phyloP scores from a whole-genome alignment of 805 yeast genomes.

The Spathaspora gorwiae region DNA sequence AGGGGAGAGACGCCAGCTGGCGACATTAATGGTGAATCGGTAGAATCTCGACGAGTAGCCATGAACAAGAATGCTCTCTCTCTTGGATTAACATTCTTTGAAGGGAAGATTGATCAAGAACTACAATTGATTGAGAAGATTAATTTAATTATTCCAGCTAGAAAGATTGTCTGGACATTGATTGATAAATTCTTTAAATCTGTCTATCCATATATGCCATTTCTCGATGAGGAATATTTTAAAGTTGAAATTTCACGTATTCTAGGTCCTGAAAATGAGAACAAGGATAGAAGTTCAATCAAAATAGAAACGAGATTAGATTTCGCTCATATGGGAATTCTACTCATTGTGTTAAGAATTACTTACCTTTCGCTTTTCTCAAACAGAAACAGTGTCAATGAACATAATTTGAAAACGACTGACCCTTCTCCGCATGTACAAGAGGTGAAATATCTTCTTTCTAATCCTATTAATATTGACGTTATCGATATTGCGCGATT shows the following conservation, averaged over 20 bases:
- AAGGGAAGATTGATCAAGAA: slow-evolving; percentile 27
- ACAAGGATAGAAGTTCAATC: slow-evolving; percentile 8
- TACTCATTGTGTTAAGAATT: slow-evolving; percentile 31
- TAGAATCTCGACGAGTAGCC: slow-evolving; percentile 1
- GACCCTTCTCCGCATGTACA: slow-evolving; percentile 18
- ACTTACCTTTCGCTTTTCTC: slow-evolving; percentile 35
- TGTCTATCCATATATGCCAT: slow-evolving; percentile 63
- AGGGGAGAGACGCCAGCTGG: not conserved
- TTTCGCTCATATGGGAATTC: slow-evolving; percentile 30
- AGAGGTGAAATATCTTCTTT: slow-evolving; percentile 23
- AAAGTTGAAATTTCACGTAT: slow-evolving; percentile 39
- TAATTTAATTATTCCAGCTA: slow-evolving; percentile 46
- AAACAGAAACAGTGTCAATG: slow-evolving; percentile 28
- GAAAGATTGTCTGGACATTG: slow-evolving; percentile 50
- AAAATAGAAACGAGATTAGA: slow-evolving; percentile 29
- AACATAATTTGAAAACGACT: slow-evolving; percentile 18
- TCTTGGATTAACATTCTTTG: slow-evolving; percentile 31
- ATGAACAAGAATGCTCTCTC: slow-evolving; percentile 27
- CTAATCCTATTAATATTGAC: slow-evolving; percentile 28
- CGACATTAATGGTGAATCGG: no score
- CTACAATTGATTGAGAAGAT: slow-evolving; percentile 39
- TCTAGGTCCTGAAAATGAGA: slow-evolving; percentile 35
- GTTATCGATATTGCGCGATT: slow-evolving; percentile 28
- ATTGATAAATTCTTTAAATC: slow-evolving; percentile 56
- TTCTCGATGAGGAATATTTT: slow-evolving; percentile 55